phyloP scores from a whole-genome alignment of 1,284 basidiomycete genomes.

The Ceratobasidium sp. region DNA sequence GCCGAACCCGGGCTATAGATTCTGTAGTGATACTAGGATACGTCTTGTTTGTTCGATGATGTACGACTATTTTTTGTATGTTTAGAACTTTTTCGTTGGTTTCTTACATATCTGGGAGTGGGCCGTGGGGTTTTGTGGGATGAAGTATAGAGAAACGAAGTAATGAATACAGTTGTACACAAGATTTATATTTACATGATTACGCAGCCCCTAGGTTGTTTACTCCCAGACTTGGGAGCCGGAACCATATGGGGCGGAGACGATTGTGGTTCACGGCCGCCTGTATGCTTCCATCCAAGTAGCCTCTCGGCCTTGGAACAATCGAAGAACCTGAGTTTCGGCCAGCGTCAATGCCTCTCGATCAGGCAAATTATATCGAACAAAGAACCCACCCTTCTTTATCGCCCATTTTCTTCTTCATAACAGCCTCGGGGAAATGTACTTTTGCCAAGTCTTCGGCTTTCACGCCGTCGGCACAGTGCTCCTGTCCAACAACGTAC shows the following conservation, averaged over 20 bases:
- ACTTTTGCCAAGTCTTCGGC: slow-evolving; percentile 45
- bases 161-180: background rate
- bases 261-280: slow-evolving; percentile 36
- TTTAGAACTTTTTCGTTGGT: background rate
- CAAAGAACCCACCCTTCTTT: slow-evolving; percentile 5
- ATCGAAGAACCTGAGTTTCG: slow-evolving; percentile 47
- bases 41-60: slow-evolving; percentile 5
- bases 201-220: background rate
- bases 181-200: background rate
- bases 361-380: background rate
- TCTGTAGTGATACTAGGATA: background rate
- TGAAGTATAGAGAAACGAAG: background rate
- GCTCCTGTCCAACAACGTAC: slow-evolving; percentile 47
- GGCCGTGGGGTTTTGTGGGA: background rate
- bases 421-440: slow-evolving; percentile 45
- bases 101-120: slow-evolving; percentile 3
- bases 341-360: background rate
- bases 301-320: slow-evolving; percentile 49
- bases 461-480: slow-evolving; percentile 40
- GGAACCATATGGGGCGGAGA: background rate
- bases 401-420: slow-evolving; percentile 45
- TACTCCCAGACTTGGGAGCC: background rate
- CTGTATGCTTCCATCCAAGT: slow-evolving; percentile 51
- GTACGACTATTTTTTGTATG: slow-evolving; percentile 2
- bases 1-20: slow-evolving; percentile 1